phyloP scores from a whole-genome alignment of 2,329 filamentous ascomycete genomes.

The Pseudomassariella vexata region DNA sequence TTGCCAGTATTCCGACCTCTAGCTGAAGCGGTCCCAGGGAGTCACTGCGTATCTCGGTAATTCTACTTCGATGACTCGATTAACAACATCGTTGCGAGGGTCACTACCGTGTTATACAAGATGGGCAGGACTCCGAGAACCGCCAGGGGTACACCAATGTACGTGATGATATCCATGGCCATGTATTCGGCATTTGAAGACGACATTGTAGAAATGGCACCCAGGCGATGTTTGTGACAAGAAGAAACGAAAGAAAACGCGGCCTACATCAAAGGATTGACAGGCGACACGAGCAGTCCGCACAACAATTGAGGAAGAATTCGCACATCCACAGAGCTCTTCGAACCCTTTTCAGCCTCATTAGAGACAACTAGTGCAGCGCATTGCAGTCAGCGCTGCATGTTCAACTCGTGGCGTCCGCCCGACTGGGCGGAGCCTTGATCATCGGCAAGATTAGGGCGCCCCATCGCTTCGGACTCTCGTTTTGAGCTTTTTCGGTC shows the following conservation, averaged over 20 bases:
- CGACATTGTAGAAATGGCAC: constrained; percentile 2
- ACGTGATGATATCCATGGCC: constrained; percentile 47
- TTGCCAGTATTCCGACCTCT: constrained; percentile 53
- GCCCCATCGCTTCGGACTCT: too few relatives aligned
- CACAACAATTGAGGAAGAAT: too few relatives aligned
- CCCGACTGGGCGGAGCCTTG: too few relatives aligned
- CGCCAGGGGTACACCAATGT: constrained; percentile 52
- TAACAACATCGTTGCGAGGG: constrained; percentile 59
- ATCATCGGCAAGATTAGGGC: too few relatives aligned
- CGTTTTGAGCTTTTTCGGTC: too few relatives aligned
- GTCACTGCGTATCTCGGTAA: constrained; percentile 59
- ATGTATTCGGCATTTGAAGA: constrained; percentile 12
- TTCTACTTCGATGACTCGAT: constrained; percentile 61
- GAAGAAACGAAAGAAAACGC: neutral
- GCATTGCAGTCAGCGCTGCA: neutral
- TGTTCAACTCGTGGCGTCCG: neutral
- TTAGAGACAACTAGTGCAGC: too few relatives aligned
- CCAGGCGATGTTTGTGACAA: neutral
- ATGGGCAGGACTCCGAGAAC: constrained; percentile 58
- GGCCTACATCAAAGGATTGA: too few relatives aligned
- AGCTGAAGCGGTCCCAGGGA: constrained; percentile 48
- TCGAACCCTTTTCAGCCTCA: constrained; percentile 2
- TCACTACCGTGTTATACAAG: constrained; percentile 58
- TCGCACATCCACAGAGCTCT: constrained; percentile 3
- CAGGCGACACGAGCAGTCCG: too few relatives aligned